These are phyloP conservation scores for Ambrosia hybrid DNA, from an alignment of 140 eudicot species.

Conservation along the genomic window DNA sequence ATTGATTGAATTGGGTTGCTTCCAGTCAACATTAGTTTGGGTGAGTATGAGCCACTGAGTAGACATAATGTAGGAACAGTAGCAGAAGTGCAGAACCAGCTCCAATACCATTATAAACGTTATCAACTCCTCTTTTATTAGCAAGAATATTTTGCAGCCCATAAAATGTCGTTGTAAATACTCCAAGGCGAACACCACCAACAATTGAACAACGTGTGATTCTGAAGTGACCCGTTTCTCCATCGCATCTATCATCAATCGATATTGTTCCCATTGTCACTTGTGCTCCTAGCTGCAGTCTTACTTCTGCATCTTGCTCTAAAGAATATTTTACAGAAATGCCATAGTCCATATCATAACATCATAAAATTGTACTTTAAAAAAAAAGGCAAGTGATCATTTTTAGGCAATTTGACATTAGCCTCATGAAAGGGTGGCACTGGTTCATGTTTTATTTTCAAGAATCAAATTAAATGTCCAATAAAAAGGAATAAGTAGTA, in stretches of 20 bases:
- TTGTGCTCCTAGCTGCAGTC: conserved; percentile 94
- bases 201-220: conserved; percentile 91
- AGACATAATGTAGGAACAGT: conserved; percentile 94
- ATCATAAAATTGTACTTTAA: background rate
- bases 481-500: background rate
- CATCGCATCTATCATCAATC: conserved; percentile 99
- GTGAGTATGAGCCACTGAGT: conserved; percentile 38
- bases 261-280: conserved; percentile 97
- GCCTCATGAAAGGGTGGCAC: background rate
- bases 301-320: conserved; percentile 99
- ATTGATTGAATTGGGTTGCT: too few relatives aligned
- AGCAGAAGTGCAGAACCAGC: conserved; percentile 98
- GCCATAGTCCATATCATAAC: conserved; percentile 3
- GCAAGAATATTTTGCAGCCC: conserved; percentile 82
- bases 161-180: conserved; percentile 87
- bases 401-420: background rate
- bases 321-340: conserved; percentile 17
- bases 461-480: background rate
- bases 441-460: too few relatives aligned
- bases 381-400: background rate
- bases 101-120: conserved; percentile 81
- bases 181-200: conserved; percentile 96
- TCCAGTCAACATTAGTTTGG: too few relatives aligned
- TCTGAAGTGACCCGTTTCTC: conserved; percentile 77
- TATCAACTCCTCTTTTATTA: conserved; percentile 90